phyloP scores from a whole-genome alignment of 164 flowering plant genomes.

The Kingdonia uniflora region DNA sequence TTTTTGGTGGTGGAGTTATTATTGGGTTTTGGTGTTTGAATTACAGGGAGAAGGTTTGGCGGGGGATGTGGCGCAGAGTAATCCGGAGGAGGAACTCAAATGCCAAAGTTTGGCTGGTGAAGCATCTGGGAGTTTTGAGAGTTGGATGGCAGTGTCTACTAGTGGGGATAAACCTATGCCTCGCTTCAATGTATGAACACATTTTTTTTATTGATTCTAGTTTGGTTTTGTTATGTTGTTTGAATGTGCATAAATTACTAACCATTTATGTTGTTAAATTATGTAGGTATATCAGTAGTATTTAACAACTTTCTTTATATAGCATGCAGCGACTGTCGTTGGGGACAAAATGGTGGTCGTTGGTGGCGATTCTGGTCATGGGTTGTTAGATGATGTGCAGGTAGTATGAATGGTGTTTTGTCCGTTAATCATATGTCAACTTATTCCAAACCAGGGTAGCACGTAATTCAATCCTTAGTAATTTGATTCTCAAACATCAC shows the following conservation, averaged over 20 bases:
- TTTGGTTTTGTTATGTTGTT: not conserved
- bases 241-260: not conserved
- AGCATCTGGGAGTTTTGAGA: constrained; percentile 53
- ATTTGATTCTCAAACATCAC: too few species aligned
- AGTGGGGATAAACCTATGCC: constrained; percentile 83
- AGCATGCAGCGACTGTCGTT: constrained; percentile 95
- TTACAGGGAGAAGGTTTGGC: constrained; percentile 42
- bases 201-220: not conserved
- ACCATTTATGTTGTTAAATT: not conserved
- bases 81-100: constrained; percentile 37
- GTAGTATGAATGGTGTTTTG: constrained; percentile 24
- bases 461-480: too few species aligned
- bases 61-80: constrained; percentile 10
- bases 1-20: not conserved
- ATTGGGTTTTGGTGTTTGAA: constrained; percentile 11
- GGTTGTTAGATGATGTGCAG: constrained; percentile 90
- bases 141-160: constrained; percentile 80
- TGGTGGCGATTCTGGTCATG: constrained; percentile 88
- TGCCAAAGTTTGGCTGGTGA: constrained; percentile 30
- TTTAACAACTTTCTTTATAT: constrained; percentile 4
- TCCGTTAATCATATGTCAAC: not conserved
- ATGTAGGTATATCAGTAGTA: not conserved
- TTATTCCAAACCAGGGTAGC: too few species aligned
- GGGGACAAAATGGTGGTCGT: constrained; percentile 97
- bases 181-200: constrained; percentile 57